These are phyloP conservation scores for Podospora pseudocomata DNA, from an alignment of 495 filamentous ascomycete species.

Conservation along the genomic window DNA sequence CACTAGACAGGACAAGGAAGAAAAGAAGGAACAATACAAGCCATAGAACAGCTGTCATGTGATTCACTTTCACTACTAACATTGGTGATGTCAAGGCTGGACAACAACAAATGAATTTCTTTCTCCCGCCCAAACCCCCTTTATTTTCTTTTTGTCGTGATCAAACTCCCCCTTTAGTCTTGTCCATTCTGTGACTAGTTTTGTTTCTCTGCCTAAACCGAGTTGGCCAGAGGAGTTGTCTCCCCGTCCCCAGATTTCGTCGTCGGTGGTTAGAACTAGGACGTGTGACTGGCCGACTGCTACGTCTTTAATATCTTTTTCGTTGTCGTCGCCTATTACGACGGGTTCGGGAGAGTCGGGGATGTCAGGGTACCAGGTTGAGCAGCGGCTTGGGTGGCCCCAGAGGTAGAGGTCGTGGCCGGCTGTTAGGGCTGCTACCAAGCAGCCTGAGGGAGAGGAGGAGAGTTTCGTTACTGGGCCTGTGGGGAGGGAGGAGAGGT, in stretches of 20 bases:
- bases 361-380: constrained; percentile 19
- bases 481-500: constrained; percentile 49
- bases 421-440: constrained; percentile 53
- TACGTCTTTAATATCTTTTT: constrained; percentile 49
- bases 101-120: constrained; percentile 44
- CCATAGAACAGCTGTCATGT: constrained; percentile 16
- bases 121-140: constrained; percentile 44
- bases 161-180: constrained; percentile 24
- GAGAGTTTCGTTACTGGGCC: constrained; percentile 52
- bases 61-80: neutral
- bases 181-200: constrained; percentile 29
- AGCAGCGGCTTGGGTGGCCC: constrained; percentile 41
- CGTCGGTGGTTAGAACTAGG: constrained; percentile 49
- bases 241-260: constrained; percentile 55
- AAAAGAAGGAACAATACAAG: constrained; percentile 8
- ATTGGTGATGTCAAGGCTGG: constrained; percentile 13
- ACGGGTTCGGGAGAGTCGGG: constrained; percentile 32
- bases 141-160: constrained; percentile 21
- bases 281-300: constrained; percentile 58
- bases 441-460: constrained; percentile 45
- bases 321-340: constrained; percentile 36
- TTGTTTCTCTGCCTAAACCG: constrained; percentile 36
- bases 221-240: constrained; percentile 57
- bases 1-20: constrained; percentile 18
- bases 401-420: constrained; percentile 62